Evolutionary conservation across 2,329 filamentous ascomycete species (phyloP), one percentile per base, ranked within the genome.

Genomic region (Ascochyta pisi): DNA sequence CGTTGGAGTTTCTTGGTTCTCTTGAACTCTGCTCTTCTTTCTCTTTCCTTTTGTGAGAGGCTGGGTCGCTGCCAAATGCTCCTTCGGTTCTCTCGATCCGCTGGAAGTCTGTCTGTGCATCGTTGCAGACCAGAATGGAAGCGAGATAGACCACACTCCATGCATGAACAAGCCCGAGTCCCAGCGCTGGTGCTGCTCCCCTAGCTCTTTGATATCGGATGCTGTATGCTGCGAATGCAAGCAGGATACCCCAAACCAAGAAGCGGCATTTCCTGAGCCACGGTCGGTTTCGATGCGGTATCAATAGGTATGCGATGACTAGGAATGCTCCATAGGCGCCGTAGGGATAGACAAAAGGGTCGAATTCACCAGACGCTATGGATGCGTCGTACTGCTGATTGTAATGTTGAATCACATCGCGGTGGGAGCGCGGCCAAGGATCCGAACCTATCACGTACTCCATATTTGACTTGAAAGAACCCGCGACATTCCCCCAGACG

Each of bases 61-160:
- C 41, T 29, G 29, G 29, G 19, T 45, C 48, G 31, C 38, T 39
- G 23, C 61, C 56, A 26, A 70, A 69, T 1, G 61, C 61, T 0
- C 73, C 71, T 33, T 67, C 66, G 13, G 58, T 65, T 48, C 79
- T 75, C 66, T 87, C 83, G 35, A 88, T 82, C 33, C 86, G 78
- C 64, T 75, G 76, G 59, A 86, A 86, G 38, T 86, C 81, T 10
- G 65, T 73, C 62, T 85, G 83, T 1, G 79, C 77, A 70, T 88
- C 83, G 57, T 83, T 82, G 53, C 83, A 82, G 4, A 86, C 64
- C 22, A 87, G 73, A 37, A 87, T 74, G 0, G 80, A 76, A 0
- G 76, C 76, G 31, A 78, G 76, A 81, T 83, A 87, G 31, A 86
- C 70, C 12, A 82, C 73, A 47, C 80, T 80, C 82, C 83, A 88